Base-by-base conservation (phyloP, 2,329 filamentous ascomycete species). In the Arachnopeziza araneosa region DNA sequence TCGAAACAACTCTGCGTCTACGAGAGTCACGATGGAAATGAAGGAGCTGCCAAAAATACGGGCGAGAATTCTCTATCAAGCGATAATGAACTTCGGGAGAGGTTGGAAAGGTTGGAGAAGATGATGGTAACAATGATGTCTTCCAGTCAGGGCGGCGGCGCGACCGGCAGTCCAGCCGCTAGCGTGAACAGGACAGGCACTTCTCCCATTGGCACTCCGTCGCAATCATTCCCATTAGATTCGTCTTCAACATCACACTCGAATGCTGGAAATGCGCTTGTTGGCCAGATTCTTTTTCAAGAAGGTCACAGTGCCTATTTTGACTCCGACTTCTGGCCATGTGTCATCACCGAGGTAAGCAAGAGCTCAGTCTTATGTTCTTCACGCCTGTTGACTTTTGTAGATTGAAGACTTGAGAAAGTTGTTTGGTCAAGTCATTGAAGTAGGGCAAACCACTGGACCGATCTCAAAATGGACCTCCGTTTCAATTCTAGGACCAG, bases 1-100 rank as follows among this genome's bases (percentile, higher is more conserved):
- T 79, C 83, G 52, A 76, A 79, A 32, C 81, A 82, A 51, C 82
- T 88, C 61, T 91, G 85, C 68, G 79, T 78, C 30, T 82, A 86
- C n/a, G 74, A 82, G 7, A 56, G 54, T 24, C 24, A 24, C 2
- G 60, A 62, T 24, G 52, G 24, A 22, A 56, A 23, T 30, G n/a
- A n/a, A 21, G 52, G 55, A 49, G 26, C 32, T 44, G 24, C 32
- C 24, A 57, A 30, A 12, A 36, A 60, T 24, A 44, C 17, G 4
- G 17, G 36, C 17, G 36, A 44, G 2, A 44, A 23, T n/a, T 14
- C 36, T 24, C 49, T 50, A n/a, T 26, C 53, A 14, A 50, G 51
- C 12, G 61, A 66, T 56, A 44, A 32, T 17, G 64, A 66, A 51
- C 49, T 67, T 36, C 64, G 62, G 19, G 66, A 65, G 17, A 59